Evolutionary conservation across 148 eudicot species (phyloP).

Genomic region (Rhododendron ovatum): DNA sequence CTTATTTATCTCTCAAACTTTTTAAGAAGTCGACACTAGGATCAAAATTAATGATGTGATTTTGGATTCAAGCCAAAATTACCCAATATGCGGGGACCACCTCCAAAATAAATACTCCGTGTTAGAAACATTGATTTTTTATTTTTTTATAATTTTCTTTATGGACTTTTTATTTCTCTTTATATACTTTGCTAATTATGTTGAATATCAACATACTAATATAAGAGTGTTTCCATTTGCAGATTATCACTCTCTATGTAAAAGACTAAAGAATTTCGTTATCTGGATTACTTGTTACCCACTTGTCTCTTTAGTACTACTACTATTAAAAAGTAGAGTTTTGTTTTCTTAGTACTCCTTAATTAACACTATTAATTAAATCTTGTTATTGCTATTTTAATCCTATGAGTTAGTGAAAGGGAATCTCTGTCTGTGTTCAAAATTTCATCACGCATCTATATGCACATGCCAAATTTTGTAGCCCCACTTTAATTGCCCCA

Average conservation of each 20-base stretch:
- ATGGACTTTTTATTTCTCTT: neutral
- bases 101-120: too few species aligned
- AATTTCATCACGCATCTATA: neutral
- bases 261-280: neutral
- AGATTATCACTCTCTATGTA: neutral
- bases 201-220: neutral
- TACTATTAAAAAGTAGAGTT: neutral
- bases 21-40: neutral
- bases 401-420: neutral
- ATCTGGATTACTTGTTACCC: neutral
- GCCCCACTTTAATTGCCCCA: neutral
- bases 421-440: neutral
- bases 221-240: neutral
- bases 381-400: neutral
- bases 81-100: too few species aligned
- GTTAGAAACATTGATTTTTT: neutral
- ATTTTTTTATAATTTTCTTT: too few species aligned
- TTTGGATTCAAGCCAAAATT: neutral
- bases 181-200: too few species aligned
- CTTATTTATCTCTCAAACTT: too few species aligned
- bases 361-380: neutral
- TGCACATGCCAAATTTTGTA: neutral
- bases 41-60: neutral
- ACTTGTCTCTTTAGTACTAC: neutral
- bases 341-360: neutral